A percentile compares a stretch with the other conserved stretches of the same genome.
Conservation (phyloP, 768 basidiomycete species). For the Boletus eberwhitei region DNA sequence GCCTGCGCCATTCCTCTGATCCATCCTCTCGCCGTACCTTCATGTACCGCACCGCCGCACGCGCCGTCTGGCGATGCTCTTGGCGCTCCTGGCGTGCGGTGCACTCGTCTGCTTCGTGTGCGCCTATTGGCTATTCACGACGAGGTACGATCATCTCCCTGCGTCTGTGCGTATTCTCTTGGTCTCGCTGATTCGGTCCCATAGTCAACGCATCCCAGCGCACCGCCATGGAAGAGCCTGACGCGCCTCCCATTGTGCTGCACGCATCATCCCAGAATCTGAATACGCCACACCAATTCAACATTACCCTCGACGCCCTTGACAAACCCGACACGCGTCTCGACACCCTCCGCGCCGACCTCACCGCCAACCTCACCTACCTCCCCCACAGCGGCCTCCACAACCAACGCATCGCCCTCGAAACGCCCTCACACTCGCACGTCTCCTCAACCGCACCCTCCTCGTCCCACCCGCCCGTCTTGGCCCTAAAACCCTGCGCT, state of each 20-base stretch:
- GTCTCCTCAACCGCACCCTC: slow-evolving; percentile 69
- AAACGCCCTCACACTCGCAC: slow-evolving; percentile 74
- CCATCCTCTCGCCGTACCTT: slow-evolving; percentile 3
- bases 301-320: slow-evolving; percentile 31
- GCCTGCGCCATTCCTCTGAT: slow-evolving; percentile 17
- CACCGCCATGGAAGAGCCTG: background rate
- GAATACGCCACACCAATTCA: background rate
- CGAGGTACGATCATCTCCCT: slow-evolving; percentile 48
- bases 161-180: slow-evolving; percentile 13
- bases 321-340: slow-evolving; percentile 18
- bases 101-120: slow-evolving; percentile 52
- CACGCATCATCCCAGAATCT: background rate
- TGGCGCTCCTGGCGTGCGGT: slow-evolving; percentile 46
- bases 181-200: slow-evolving; percentile 16
- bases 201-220: slow-evolving; percentile 20
- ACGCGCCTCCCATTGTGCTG: background rate
- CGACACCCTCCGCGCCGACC: slow-evolving; percentile 12
- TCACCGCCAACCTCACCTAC: slow-evolving; percentile 55
- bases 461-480: slow-evolving; percentile 75
- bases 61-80: slow-evolving; percentile 39
- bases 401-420: slow-evolving; percentile 82
- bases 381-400: slow-evolving; percentile 84
- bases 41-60: slow-evolving; percentile 26
- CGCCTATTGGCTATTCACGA: slow-evolving; percentile 63
- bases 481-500: slow-evolving; percentile 57